A percentile compares a stretch with the other conserved stretches of the same genome.
Conservation (phyloP, 1,139 yeast species). For the Yamadazyma atmosphaerica region DNA sequence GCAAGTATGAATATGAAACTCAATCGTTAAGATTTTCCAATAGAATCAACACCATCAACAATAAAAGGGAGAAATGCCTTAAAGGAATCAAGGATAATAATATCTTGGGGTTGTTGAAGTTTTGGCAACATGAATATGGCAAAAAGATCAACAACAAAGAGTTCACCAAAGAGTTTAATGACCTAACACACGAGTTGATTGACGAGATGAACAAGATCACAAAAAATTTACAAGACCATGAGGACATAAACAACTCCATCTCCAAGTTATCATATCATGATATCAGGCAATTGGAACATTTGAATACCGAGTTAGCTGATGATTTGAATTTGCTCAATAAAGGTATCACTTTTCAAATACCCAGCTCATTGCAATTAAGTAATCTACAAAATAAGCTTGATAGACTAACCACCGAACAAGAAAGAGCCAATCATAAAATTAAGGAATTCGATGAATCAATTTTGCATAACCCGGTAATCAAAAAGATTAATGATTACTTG, state of each 20-base stretch:
- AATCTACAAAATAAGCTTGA: slow-evolving; percentile 9
- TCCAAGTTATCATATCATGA: slow-evolving; percentile 21
- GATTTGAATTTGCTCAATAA: slow-evolving; percentile 11
- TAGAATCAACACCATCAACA: slow-evolving; percentile 19
- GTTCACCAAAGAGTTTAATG: slow-evolving; percentile 8
- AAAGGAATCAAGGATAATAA: slow-evolving; percentile 5
- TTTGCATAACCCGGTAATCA: slow-evolving; percentile 10
- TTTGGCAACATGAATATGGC: slow-evolving; percentile 7
- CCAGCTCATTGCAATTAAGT: slow-evolving; percentile 8
- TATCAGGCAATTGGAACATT: slow-evolving; percentile 17
- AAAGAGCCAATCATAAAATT: slow-evolving; percentile 6
- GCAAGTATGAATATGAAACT: slow-evolving; percentile 33
- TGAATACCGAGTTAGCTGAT: slow-evolving; percentile 6
- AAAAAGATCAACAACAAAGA: not conserved
- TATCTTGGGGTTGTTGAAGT: slow-evolving; percentile 10
- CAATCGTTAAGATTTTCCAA: slow-evolving; percentile 30
- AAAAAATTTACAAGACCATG: slow-evolving; percentile 8
- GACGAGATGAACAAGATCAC: slow-evolving; percentile 5
- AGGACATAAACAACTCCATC: slow-evolving; percentile 8
- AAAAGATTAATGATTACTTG: slow-evolving; percentile 14
- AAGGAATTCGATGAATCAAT: slow-evolving; percentile 10
- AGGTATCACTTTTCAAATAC: slow-evolving; percentile 8
- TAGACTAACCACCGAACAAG: slow-evolving; percentile 9
- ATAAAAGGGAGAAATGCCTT: slow-evolving; percentile 7
- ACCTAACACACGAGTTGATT: slow-evolving; percentile 10